phyloP scores from a whole-genome alignment of 768 basidiomycete genomes.

The Panaeolus cyanescens region DNA sequence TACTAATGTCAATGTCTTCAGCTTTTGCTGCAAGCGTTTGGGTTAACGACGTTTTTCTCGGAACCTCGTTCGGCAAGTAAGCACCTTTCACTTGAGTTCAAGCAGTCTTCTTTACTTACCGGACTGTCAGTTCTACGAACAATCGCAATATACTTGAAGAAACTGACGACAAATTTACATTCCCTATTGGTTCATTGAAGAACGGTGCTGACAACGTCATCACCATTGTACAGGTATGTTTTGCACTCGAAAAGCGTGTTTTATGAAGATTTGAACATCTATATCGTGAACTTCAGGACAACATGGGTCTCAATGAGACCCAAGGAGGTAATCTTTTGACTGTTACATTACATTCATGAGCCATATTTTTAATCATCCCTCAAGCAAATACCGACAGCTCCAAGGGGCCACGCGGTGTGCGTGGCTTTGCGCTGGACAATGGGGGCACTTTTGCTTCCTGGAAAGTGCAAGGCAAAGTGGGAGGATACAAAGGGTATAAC shows the following conservation, averaged over 20 bases:
- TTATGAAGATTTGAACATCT: too few species aligned
- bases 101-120: not conserved
- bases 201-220: constrained; percentile 69
- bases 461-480: constrained; percentile 77
- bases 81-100: constrained; percentile 17
- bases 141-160: constrained; percentile 58
- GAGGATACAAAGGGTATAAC: constrained; percentile 57
- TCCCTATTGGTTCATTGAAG: constrained; percentile 57
- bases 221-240: constrained; percentile 70
- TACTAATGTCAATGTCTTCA: too few species aligned
- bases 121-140: constrained; percentile 55
- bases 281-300: constrained; percentile 67
- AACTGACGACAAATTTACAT: constrained; percentile 64
- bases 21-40: constrained; percentile 85
- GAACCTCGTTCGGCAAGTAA: constrained; percentile 75
- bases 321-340: constrained; percentile 35
- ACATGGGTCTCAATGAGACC: constrained; percentile 77
- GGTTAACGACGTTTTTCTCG: constrained; percentile 73
- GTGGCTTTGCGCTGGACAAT: constrained; percentile 73
- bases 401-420: constrained; percentile 77
- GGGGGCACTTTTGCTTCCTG: constrained; percentile 49
- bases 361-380: not conserved
- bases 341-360: not conserved
- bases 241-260: not conserved
- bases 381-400: constrained; percentile 49